A percentile compares a stretch with the other conserved stretches of the same genome.
These are phyloP conservation scores for Sugiyamaella floridensis DNA, from an alignment of 805 yeast genomes.

Conservation along the genomic window DNA sequence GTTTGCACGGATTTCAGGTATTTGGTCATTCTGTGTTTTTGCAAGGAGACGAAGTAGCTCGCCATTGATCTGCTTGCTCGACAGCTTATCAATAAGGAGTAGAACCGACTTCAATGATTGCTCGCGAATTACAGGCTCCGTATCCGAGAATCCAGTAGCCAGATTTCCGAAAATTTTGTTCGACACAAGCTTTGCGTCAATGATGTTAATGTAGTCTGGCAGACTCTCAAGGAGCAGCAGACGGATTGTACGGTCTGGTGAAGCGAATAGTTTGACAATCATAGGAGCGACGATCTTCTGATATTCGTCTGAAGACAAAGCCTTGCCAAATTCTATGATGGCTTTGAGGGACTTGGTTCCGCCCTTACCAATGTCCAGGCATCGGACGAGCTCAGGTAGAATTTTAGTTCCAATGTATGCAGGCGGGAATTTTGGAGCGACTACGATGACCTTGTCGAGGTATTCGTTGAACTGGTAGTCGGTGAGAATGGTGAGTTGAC, in stretches of 20 bases:
- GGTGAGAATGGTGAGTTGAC: conserved; percentile 47
- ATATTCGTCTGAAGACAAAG: conserved; percentile 31
- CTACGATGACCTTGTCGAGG: conserved; percentile 34
- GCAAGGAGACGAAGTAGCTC: conserved; percentile 78
- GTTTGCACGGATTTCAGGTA: conserved; percentile 69
- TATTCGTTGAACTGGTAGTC: conserved; percentile 46
- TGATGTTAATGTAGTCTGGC: conserved; percentile 43
- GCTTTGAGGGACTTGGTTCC: conserved; percentile 26
- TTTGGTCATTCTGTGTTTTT: conserved; percentile 68
- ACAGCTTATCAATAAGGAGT: conserved; percentile 52
- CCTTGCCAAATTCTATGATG: conserved; percentile 30
- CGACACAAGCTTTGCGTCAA: conserved; percentile 58
- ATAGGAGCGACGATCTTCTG: conserved; percentile 48
- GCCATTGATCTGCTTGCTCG: conserved; percentile 77
- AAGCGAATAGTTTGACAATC: conserved; percentile 53
- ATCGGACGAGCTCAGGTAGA: conserved; percentile 60
- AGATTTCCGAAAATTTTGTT: conserved; percentile 60
- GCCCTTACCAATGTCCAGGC: conserved; percentile 27
- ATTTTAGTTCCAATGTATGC: conserved; percentile 53
- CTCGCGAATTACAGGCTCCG: conserved; percentile 72
- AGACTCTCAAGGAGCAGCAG: conserved; percentile 60
- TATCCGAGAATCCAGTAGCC: conserved; percentile 79
- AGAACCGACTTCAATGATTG: conserved; percentile 67
- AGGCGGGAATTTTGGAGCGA: conserved; percentile 34
- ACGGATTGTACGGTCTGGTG: conserved; percentile 72